These are phyloP conservation scores for Venturia aucupariae DNA, from an alignment of 2,329 filamentous ascomycete species.

Conservation along the genomic window DNA sequence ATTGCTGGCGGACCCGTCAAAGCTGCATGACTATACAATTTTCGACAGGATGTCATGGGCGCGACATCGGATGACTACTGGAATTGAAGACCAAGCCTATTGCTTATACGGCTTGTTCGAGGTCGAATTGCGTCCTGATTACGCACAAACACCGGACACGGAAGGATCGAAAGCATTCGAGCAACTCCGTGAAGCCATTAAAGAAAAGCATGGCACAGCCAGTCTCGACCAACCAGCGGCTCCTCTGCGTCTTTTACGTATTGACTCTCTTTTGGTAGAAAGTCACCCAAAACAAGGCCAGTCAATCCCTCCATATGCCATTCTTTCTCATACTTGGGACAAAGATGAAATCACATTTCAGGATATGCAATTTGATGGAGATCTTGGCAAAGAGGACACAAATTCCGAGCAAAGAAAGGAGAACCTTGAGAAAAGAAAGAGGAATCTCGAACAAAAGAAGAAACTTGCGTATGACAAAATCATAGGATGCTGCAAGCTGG, in stretches of 20 bases:
- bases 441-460: not conserved
- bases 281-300: not conserved
- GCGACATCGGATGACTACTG: not conserved
- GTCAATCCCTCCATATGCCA: not conserved
- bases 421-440: not conserved
- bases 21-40: not conserved
- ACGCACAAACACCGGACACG: no score
- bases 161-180: constrained; percentile 1
- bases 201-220: not conserved
- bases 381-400: not conserved
- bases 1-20: not conserved
- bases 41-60: constrained; percentile 11
- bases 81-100: constrained; percentile 13
- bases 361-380: not conserved
- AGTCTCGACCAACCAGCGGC: not conserved
- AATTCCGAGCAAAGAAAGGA: no score
- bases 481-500: constrained; percentile 12
- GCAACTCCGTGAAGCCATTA: constrained; percentile 2
- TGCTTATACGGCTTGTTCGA: constrained; percentile 11
- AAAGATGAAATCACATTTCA: not conserved
- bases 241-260: not conserved
- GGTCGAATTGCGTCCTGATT: not conserved
- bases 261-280: not conserved
- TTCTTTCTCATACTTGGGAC: constrained; percentile 1
- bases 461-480: not conserved